A percentile compares a stretch with the other conserved stretches of the same genome.
Conservation (phyloP, 768 basidiomycete genomes). For the Daedaleopsis nitida region DNA sequence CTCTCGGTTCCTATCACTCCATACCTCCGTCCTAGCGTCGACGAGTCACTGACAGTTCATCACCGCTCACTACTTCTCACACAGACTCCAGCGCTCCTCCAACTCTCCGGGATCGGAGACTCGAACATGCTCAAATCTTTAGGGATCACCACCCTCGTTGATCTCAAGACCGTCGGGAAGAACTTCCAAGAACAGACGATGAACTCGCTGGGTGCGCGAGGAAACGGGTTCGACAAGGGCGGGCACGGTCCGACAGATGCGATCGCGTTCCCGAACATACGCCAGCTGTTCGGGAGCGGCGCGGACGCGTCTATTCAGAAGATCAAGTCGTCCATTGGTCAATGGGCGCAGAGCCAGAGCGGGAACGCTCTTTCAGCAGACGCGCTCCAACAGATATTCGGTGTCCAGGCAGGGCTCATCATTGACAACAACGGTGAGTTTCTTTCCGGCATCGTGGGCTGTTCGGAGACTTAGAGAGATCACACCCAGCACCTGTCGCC, state of each 20-base stretch:
- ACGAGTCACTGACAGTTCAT: no score
- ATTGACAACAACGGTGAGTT: constrained; percentile 45
- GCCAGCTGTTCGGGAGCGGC: constrained; percentile 44
- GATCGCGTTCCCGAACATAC: constrained; percentile 54
- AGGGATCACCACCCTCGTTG: constrained; percentile 47
- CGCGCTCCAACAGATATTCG: constrained; percentile 45
- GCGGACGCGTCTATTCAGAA: constrained; percentile 29
- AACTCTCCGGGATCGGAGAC: constrained; percentile 62
- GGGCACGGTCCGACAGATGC: constrained; percentile 35
- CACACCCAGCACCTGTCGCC: constrained; percentile 45
- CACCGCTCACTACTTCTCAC: neutral
- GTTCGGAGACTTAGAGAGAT: neutral
- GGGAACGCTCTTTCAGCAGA: constrained; percentile 39
- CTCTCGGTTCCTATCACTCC: neutral
- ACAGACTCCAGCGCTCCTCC: constrained; percentile 43
- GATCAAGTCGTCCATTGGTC: constrained; percentile 40
- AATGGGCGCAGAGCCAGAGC: constrained; percentile 49
- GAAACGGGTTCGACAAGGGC: constrained; percentile 11
- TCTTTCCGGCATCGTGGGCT: neutral
- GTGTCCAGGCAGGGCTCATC: constrained; percentile 49
- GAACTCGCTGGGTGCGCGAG: constrained; percentile 12
- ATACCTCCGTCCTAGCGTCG: no score
- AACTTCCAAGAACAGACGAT: constrained; percentile 56
- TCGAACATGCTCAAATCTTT: constrained; percentile 44
- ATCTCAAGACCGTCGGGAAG: constrained; percentile 52